These are phyloP conservation scores for Noccaea bulbosa DNA, from an alignment of 345 rosid species.

Conservation along the genomic window DNA sequence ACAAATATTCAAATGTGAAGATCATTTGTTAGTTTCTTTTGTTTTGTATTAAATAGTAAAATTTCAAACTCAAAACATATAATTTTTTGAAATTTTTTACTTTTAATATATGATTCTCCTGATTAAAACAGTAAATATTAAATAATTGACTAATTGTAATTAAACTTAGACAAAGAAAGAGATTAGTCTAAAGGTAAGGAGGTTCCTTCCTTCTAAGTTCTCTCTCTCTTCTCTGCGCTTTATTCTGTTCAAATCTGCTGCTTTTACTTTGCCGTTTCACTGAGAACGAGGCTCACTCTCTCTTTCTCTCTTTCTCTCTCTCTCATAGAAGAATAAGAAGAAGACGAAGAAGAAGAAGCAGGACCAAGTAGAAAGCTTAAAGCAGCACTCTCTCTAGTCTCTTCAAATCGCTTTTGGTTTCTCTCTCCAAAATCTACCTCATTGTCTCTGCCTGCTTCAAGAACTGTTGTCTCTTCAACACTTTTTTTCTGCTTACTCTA, in stretches of 20 bases:
- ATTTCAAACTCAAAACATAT: neutral
- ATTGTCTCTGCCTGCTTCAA: constrained; percentile 57
- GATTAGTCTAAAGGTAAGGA: constrained; percentile 30
- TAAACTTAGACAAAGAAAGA: constrained; percentile 17
- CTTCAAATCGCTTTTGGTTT: constrained; percentile 31
- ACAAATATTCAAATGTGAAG: too few species aligned
- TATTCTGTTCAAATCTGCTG: constrained; percentile 78
- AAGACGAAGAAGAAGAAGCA: constrained; percentile 30
- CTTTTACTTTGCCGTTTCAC: constrained; percentile 67
- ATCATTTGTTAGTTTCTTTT: too few species aligned
- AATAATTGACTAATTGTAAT: constrained; percentile 1
- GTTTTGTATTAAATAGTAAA: neutral
- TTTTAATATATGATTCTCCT: neutral
- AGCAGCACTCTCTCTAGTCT: constrained; percentile 38
- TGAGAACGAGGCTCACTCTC: constrained; percentile 76
- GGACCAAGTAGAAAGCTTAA: constrained; percentile 45
- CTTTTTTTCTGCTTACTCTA: constrained; percentile 13
- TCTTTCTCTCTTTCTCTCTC: constrained; percentile 18
- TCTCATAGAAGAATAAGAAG: neutral
- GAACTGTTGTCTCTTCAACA: constrained; percentile 37
- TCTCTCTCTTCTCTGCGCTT: constrained; percentile 55
- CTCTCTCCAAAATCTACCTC: constrained; percentile 55
- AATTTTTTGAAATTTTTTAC: neutral
- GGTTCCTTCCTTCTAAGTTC: constrained; percentile 24
- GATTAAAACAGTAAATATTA: neutral